phyloP scores from a whole-genome alignment of 1,284 basidiomycete species.

The Xanthoconium separans region DNA sequence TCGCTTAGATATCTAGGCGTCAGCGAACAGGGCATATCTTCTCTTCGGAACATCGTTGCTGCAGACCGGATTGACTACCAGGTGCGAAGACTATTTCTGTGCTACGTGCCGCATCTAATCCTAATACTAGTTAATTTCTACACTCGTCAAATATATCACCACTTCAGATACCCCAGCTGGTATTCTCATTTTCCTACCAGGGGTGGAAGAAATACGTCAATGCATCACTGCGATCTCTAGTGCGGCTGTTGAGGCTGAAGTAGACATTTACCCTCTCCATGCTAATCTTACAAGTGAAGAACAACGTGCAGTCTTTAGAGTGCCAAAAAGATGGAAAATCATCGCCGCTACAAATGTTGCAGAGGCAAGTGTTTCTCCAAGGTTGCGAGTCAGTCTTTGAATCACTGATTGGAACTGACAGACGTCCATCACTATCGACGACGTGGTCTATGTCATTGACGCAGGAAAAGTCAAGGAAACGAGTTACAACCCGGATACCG shows the following conservation, averaged over 20 bases:
- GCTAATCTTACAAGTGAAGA: slow-evolving; percentile 87
- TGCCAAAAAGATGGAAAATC: slow-evolving; percentile 74
- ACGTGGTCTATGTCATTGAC: slow-evolving; percentile 85
- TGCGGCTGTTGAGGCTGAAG: slow-evolving; percentile 34
- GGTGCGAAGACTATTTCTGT: slow-evolving; percentile 35
- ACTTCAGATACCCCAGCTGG: slow-evolving; percentile 53
- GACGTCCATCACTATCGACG: slow-evolving; percentile 94
- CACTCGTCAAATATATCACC: slow-evolving; percentile 63
- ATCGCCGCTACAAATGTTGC: slow-evolving; percentile 91
- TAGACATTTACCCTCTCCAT: slow-evolving; percentile 81
- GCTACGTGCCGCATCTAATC: neutral
- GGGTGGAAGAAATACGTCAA: slow-evolving; percentile 84
- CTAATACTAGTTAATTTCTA: slow-evolving; percentile 58
- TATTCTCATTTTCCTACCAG: slow-evolving; percentile 86
- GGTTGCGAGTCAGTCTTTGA: neutral
- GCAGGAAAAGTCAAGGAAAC: slow-evolving; percentile 90
- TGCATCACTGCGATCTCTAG: slow-evolving; percentile 70
- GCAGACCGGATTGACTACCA: slow-evolving; percentile 75
- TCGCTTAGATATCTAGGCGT: slow-evolving; percentile 53
- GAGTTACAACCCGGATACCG: slow-evolving; percentile 74
- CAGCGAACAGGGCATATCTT: slow-evolving; percentile 50
- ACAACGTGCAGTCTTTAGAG: slow-evolving; percentile 78
- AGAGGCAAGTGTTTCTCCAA: slow-evolving; percentile 45
- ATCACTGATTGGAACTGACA: slow-evolving; percentile 35
- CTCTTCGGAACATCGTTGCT: slow-evolving; percentile 62